phyloP scores from a whole-genome alignment of 768 basidiomycete species.

The Trametopsis cervina region DNA sequence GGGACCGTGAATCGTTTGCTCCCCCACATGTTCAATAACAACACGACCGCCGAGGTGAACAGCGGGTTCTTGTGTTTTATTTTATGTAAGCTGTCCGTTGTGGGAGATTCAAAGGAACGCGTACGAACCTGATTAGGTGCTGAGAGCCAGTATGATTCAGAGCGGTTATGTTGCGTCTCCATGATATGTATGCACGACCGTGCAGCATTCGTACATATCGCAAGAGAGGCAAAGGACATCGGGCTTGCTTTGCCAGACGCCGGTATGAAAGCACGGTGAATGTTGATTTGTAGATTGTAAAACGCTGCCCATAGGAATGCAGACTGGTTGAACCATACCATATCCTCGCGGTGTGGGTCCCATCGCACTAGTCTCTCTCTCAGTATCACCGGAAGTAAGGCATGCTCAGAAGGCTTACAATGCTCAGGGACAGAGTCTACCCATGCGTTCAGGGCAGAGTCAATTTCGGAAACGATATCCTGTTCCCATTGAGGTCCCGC shows the following conservation, averaged over 20 bases:
- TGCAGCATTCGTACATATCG: constrained; percentile 83
- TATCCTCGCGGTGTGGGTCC: constrained; percentile 19
- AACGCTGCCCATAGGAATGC: constrained; percentile 34
- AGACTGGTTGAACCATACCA: constrained; percentile 26
- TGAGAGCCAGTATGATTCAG: constrained; percentile 1
- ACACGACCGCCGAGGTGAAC: constrained; percentile 44
- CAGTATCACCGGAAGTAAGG: background rate
- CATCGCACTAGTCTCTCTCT: too few species aligned
- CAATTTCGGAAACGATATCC: constrained; percentile 51
- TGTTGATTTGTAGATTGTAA: constrained; percentile 52
- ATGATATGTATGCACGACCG: constrained; percentile 67
- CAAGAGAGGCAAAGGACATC: constrained; percentile 54
- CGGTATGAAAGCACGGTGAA: constrained; percentile 78
- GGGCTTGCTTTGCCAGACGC: constrained; percentile 44
- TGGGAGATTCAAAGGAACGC: too few species aligned
- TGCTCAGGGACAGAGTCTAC: constrained; percentile 52
- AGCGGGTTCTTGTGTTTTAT: too few species aligned
- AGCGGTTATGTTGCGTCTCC: constrained; percentile 36
- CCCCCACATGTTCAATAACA: constrained; percentile 52
- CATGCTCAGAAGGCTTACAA: constrained; percentile 25
- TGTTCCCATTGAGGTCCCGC: constrained; percentile 36
- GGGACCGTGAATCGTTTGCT: constrained; percentile 32
- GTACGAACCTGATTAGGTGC: too few species aligned
- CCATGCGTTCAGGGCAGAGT: constrained; percentile 57
- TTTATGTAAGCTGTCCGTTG: too few species aligned